A percentile compares a stretch with the other conserved stretches of the same genome.
Conservation (phyloP, 148 eudicot genomes). For the Amaranthus palmeri region DNA sequence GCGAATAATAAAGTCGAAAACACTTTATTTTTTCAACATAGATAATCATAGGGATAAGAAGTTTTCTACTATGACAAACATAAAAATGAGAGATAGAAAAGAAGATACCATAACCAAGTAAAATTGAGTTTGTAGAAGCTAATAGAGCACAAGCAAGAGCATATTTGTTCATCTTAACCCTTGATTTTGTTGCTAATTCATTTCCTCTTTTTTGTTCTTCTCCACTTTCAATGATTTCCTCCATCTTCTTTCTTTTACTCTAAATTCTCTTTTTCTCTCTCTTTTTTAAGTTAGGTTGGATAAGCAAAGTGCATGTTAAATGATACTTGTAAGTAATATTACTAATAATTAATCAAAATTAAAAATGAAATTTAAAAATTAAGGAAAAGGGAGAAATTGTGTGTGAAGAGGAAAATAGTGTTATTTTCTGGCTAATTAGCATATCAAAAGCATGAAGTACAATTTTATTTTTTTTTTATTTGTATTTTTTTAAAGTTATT, state of each 20-base stretch:
- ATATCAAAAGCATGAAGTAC: conserved; percentile 18
- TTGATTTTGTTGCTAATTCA: neutral
- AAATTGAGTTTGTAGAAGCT: conserved; percentile 82
- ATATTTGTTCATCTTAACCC: conserved; percentile 41
- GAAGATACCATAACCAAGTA: conserved; percentile 69
- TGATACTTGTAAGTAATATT: neutral
- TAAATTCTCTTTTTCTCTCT: neutral
- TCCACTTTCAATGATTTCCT: conserved; percentile 14
- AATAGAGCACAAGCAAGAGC: conserved; percentile 68
- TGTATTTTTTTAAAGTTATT: neutral
- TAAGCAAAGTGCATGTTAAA: conserved; percentile 12
- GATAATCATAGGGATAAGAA: too few relatives aligned
- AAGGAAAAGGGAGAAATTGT: conserved; percentile 23
- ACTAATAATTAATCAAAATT: neutral
- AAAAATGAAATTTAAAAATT: neutral
- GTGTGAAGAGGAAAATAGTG: conserved; percentile 7
- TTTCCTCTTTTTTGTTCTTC: conserved; percentile 18
- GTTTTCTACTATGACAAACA: neutral
- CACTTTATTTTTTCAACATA: too few relatives aligned
- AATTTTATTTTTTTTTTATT: too few relatives aligned
- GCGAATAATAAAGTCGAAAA: too few relatives aligned
- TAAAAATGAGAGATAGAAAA: neutral
- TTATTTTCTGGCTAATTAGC: neutral
- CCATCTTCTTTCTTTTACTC: conserved; percentile 11
- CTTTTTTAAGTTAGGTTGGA: conserved; percentile 6